Percentiles rank a stretch among this genome's conserved stretches.
phyloP scores from a whole-genome alignment of 148 eudicot genomes.

The Euryodendron excelsum region DNA sequence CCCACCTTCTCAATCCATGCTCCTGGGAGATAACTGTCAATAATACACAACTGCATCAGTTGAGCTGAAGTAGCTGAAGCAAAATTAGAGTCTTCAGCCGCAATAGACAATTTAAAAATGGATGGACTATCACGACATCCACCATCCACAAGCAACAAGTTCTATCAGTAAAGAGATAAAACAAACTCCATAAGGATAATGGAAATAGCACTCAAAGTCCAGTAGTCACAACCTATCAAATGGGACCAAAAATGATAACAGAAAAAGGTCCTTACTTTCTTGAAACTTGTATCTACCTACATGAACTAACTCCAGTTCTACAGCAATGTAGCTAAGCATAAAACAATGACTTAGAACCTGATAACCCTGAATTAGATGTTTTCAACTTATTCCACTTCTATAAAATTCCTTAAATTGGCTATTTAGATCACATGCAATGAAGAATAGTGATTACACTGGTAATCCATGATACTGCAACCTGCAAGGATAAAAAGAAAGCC shows the following conservation, averaged over 20 bases:
- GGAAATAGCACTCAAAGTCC: too few relatives aligned
- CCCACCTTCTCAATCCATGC: slow-evolving; percentile 58
- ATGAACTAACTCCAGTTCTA: not conserved
- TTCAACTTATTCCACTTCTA: not conserved
- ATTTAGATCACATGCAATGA: not conserved
- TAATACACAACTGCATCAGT: not conserved
- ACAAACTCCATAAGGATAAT: too few relatives aligned
- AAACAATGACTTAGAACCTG: too few relatives aligned
- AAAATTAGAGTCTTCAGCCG: not conserved
- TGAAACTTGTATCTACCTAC: not conserved
- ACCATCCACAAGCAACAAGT: not conserved
- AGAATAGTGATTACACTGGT: too few relatives aligned
- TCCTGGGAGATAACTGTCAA: slow-evolving; percentile 74
- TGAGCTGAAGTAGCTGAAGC: not conserved
- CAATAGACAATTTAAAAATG: not conserved
- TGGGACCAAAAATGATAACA: too few relatives aligned
- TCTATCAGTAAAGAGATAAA: not conserved
- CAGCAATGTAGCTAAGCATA: not conserved
- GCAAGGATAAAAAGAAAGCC: not conserved
- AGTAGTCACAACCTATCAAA: not conserved
- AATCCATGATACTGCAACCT: not conserved
- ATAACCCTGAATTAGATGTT: too few relatives aligned
- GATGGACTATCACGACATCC: not conserved
- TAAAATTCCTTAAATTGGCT: not conserved
- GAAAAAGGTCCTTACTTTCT: not conserved